Evolutionary conservation across 768 basidiomycete species (phyloP).

Genomic region (Ramaria rubella): DNA sequence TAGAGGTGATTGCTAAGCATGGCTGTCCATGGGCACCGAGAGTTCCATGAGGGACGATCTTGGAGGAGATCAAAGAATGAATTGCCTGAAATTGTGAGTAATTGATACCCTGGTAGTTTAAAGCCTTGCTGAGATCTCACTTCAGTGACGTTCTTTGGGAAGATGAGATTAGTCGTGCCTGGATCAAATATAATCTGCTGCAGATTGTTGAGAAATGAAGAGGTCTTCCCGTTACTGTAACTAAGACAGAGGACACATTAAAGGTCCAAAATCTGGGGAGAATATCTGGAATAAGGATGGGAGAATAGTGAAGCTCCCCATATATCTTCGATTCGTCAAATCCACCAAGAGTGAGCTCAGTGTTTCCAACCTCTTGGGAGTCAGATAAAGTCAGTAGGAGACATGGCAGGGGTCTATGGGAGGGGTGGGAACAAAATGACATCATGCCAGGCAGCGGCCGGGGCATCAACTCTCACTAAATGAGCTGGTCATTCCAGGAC

Average conservation of each 20-base stretch:
- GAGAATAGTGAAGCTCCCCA: conserved; percentile 30
- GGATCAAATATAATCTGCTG: conserved; percentile 50
- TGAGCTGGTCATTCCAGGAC: too few relatives aligned
- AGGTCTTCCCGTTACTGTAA: conserved; percentile 52
- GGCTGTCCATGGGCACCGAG: conserved; percentile 50
- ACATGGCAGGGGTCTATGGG: too few relatives aligned
- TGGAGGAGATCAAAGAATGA: conserved; percentile 49
- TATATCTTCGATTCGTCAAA: conserved; percentile 46
- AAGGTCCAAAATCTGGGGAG: conserved; percentile 34
- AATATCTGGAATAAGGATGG: conserved; percentile 29
- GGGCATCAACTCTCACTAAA: too few relatives aligned
- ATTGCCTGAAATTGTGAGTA: conserved; percentile 34
- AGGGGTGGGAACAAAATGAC: too few relatives aligned
- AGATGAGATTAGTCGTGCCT: conserved; percentile 51
- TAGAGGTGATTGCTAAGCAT: conserved; percentile 38
- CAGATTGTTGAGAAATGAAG: conserved; percentile 30
- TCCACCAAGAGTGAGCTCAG: conserved; percentile 50
- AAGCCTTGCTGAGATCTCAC: conserved; percentile 28
- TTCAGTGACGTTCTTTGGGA: conserved; percentile 42
- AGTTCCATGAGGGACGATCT: conserved; percentile 43
- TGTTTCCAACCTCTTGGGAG: conserved; percentile 41
- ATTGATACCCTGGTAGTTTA: background rate
- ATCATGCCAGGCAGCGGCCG: too few relatives aligned
- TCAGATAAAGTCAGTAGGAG: conserved; percentile 45
- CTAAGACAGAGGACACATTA: conserved; percentile 37